Conservation (phyloP, 306 rosid genomes). For the Trichosanthes truncata region DNA sequence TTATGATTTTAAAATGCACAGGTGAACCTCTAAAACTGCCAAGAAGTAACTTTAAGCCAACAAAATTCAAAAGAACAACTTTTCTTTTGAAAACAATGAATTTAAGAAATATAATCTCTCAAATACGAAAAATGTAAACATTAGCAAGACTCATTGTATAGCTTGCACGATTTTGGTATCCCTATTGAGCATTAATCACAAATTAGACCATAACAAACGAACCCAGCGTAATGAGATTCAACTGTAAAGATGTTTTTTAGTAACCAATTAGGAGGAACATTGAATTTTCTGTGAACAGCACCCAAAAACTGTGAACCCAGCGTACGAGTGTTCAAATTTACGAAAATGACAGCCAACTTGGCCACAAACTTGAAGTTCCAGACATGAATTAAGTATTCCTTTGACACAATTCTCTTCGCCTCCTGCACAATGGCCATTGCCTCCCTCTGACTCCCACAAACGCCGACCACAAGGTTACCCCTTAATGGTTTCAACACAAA, state of each 20-base stretch:
- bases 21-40: not conserved
- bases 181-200: not conserved
- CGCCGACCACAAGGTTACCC: too few species aligned
- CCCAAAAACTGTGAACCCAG: not conserved
- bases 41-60: not conserved
- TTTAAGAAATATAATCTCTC: not conserved
- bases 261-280: not conserved
- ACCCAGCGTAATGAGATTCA: not conserved
- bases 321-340: not conserved
- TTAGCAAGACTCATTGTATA: not conserved
- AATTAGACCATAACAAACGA: not conserved
- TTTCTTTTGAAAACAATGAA: not conserved
- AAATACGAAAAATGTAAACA: not conserved
- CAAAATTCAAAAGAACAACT: not conserved
- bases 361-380: too few species aligned
- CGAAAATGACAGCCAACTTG: not conserved
- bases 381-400: too few species aligned
- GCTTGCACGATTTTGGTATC: not conserved
- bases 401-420: too few species aligned
- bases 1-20: not conserved
- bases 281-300: not conserved
- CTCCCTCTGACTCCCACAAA: too few species aligned
- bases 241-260: not conserved
- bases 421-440: too few species aligned
- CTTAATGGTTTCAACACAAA: too few species aligned